Evolutionary conservation across 208 protist species (phyloP).

Genomic region (Spongospora subterranea): DNA sequence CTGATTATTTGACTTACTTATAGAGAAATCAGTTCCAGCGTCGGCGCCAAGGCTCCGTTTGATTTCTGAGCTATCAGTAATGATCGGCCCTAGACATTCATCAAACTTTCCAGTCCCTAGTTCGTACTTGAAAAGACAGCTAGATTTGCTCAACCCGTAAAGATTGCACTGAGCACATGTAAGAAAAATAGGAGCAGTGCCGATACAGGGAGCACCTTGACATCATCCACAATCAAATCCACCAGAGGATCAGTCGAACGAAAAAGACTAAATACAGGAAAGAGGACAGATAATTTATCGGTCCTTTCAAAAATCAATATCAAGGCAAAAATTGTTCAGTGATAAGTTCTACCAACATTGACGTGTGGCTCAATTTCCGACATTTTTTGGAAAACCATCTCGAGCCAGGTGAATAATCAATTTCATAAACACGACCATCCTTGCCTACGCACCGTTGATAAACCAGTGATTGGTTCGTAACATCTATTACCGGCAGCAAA

Average conservation of each 20-base stretch:
- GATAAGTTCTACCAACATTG: neutral
- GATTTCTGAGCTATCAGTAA: neutral
- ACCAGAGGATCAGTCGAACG: slow-evolving; percentile 12
- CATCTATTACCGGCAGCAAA: neutral
- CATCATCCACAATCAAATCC: neutral
- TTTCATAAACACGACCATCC: slow-evolving; percentile 42
- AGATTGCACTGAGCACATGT: neutral
- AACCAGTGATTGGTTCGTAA: neutral
- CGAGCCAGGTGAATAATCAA: slow-evolving; percentile 9
- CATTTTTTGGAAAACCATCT: slow-evolving; percentile 26
- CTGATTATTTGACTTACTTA: too few species aligned
- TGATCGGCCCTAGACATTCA: neutral
- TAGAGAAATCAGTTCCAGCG: neutral
- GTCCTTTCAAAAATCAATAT: neutral
- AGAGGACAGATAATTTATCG: neutral
- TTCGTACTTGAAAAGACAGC: neutral
- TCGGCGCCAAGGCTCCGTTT: neutral
- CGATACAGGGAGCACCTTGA: neutral
- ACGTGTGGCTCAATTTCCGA: slow-evolving; percentile 14
- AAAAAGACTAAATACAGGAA: neutral
- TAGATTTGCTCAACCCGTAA: neutral
- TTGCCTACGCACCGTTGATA: neutral
- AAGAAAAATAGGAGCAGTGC: neutral
- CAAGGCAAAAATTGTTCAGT: neutral
- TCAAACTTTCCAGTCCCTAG: neutral